Evolutionary conservation across 805 yeast genomes (phyloP).

Genomic region (Barnettozyma botsteinii): DNA sequence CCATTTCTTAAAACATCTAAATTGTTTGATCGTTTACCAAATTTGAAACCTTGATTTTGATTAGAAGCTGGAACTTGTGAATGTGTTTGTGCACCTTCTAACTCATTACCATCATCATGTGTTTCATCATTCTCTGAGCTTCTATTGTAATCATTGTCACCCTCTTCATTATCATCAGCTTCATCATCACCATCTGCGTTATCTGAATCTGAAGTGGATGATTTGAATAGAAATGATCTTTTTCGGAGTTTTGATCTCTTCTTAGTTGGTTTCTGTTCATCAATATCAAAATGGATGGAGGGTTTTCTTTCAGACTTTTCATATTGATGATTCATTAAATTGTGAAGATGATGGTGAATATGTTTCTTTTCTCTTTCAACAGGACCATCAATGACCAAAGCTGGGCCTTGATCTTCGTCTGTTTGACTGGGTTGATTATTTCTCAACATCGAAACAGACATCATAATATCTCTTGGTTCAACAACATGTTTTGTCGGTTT

Average conservation of each 20-base stretch:
- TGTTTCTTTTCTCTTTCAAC: slow-evolving; percentile 54
- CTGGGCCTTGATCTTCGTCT: slow-evolving; percentile 66
- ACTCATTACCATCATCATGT: slow-evolving; percentile 4
- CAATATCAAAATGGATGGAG: slow-evolving; percentile 26
- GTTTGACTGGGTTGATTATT: slow-evolving; percentile 36
- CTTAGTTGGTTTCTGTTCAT: slow-evolving; percentile 16
- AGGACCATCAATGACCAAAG: slow-evolving; percentile 72
- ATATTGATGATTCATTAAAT: background rate
- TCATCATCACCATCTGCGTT: slow-evolving; percentile 3
- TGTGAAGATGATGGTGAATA: background rate
- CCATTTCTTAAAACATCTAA: slow-evolving; percentile 32
- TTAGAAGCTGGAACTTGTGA: slow-evolving; percentile 32
- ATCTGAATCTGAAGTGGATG: background rate
- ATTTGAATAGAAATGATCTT: slow-evolving; percentile 10
- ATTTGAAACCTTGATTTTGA: slow-evolving; percentile 32
- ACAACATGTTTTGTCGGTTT: slow-evolving; percentile 38
- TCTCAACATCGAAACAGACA: slow-evolving; percentile 79
- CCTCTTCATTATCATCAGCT: slow-evolving; percentile 8
- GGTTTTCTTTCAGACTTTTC: slow-evolving; percentile 5
- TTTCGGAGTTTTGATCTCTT: slow-evolving; percentile 16
- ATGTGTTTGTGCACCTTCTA: slow-evolving; percentile 28
- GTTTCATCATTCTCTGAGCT: slow-evolving; percentile 1
- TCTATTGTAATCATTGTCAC: slow-evolving; percentile 4
- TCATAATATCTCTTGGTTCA: slow-evolving; percentile 77
- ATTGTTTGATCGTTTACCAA: slow-evolving; percentile 42